Evolutionary conservation across 2,329 filamentous ascomycete species (phyloP), one percentile per base, ranked within the genome.

Genomic region (Epichloe gansuensis): DNA sequence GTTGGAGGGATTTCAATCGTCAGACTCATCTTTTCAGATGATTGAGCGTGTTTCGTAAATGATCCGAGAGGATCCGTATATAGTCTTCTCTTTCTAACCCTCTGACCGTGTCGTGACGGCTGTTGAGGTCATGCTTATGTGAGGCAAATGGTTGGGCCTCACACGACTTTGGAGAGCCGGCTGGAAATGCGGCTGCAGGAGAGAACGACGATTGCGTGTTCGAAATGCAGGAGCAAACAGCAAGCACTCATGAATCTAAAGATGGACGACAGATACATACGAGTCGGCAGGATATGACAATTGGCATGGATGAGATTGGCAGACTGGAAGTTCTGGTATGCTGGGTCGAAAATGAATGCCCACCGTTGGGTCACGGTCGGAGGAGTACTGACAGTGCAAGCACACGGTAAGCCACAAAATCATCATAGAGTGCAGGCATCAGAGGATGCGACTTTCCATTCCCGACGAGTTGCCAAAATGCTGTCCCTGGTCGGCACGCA

Each of bases 51-150:
- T 55, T 56, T 64, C 64, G 63, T 67, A 69, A 68, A 66, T 62
- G 46, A 66, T 68, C 65, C 65, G 57, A 54, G 58, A 58, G 65
- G 65, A 66, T 66, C 56, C 61, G 60, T 68, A 68, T 66, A 58
- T 68, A 68, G 65, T 63, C 62, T 13, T 45, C 13, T 21, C n/a
- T 42, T 9, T 50, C 59, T 43, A 54, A 21, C 17, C 31, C 42
- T 42, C 23, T 7, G 28, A 28, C 45, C 31, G 48, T 56, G 52
- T 52, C 41, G 35, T 46, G 46, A 46, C 48, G 28, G 25, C 45
- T 13, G 21, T 8, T 13, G 43, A 43, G 48, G 25, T 38, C 11
- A 28, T 51, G 38, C 38, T 43, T 15, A 41, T 44, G 28, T 51
- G 47, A 50, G 47, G 35, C 41, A 17, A 23, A 23, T 21, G 35